Evolutionary conservation across 768 basidiomycete genomes (phyloP).

Genomic region (Clitopilus passeckerianus): DNA sequence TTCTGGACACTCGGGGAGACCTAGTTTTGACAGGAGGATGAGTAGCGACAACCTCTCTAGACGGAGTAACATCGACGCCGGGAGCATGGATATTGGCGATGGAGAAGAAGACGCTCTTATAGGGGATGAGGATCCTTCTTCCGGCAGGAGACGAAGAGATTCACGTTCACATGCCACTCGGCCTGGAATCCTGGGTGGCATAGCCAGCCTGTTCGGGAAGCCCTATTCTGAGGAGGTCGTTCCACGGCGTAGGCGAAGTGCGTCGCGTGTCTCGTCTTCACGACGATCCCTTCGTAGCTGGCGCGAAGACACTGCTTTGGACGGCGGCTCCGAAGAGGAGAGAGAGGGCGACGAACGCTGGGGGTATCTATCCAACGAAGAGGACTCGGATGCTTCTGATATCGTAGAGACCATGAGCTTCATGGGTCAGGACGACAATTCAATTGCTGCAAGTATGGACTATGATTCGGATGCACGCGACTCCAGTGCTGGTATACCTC

Average conservation of each 20-base stretch:
- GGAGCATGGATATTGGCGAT: slow-evolving; percentile 12
- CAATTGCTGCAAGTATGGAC: slow-evolving; percentile 55
- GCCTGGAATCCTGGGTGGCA: slow-evolving; percentile 54
- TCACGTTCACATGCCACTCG: slow-evolving; percentile 32
- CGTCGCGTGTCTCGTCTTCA: slow-evolving; percentile 33
- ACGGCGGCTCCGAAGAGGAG: slow-evolving; percentile 49
- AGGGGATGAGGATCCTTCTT: slow-evolving; percentile 17
- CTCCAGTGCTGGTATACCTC: slow-evolving; percentile 46
- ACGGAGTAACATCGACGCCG: slow-evolving; percentile 27
- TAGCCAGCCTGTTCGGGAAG: slow-evolving; percentile 65
- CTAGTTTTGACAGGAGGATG: slow-evolving; percentile 31
- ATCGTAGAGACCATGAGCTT: slow-evolving; percentile 24
- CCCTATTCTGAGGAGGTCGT: slow-evolving; percentile 32
- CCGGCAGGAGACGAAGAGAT: slow-evolving; percentile 22
- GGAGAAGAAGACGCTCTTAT: slow-evolving; percentile 23
- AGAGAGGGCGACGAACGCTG: slow-evolving; percentile 72
- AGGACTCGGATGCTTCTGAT: slow-evolving; percentile 43
- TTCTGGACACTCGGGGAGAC: slow-evolving; percentile 27
- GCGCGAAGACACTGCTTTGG: slow-evolving; percentile 29
- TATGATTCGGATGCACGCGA: slow-evolving; percentile 69
- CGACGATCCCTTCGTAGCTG: slow-evolving; percentile 47
- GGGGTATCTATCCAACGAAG: slow-evolving; percentile 90
- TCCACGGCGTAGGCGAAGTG: slow-evolving; percentile 29
- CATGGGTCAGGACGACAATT: slow-evolving; percentile 32
- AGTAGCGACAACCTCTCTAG: slow-evolving; percentile 44